Base-by-base conservation (phyloP, 1,139 yeast species). In the Candida pseudoviswanathii region DNA sequence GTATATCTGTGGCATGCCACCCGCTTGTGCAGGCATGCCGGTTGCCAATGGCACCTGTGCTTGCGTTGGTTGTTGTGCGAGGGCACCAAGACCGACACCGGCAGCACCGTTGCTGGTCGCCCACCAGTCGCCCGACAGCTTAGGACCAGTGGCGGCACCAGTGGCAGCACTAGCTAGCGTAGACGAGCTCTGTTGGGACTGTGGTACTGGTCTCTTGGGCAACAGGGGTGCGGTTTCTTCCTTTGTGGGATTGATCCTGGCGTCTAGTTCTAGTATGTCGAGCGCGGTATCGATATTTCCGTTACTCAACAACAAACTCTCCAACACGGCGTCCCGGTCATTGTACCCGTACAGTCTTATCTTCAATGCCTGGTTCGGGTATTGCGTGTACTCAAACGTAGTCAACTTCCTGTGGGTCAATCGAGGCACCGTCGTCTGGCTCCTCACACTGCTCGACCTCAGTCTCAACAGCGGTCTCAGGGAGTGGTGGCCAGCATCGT, bases 201-300 rank as follows among this genome's bases (percentile, higher is more conserved):
- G 22, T 9, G 54, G 58, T 25, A 65, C 54, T 22, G 79, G 81
- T 58, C 85, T 65, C 53, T 62, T 65, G 5, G 85, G 85, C 52
- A 81, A 70, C 4, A 74, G 70, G 7, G 81, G 81, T 4, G 78
- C 74, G 16, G 61, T 52, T 50, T 75, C 81, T 5, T 59, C 63
- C 50, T 65, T 62, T 26, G 56, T 49, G 4, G 80, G 80, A 54
- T 74, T 75, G 40, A 70, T 53, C 51, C 63, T 64, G 2, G 64
- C 50, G 53, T 77, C 80, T 47, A 71, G 68, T 22, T 80, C 71
- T 50, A 82, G 64, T 29, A 75, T 73, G 44, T 79, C 78, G 41
- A 78, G 60, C 1, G 87, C 86, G 43, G 60, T 54, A 41, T 78
- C 77, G 33, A 81, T 60, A 54, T 76, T 72, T 5, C 87, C 86